These are phyloP conservation scores for Wickerhamiella occidentalis DNA, from an alignment of 805 yeast species.

Conservation along the genomic window DNA sequence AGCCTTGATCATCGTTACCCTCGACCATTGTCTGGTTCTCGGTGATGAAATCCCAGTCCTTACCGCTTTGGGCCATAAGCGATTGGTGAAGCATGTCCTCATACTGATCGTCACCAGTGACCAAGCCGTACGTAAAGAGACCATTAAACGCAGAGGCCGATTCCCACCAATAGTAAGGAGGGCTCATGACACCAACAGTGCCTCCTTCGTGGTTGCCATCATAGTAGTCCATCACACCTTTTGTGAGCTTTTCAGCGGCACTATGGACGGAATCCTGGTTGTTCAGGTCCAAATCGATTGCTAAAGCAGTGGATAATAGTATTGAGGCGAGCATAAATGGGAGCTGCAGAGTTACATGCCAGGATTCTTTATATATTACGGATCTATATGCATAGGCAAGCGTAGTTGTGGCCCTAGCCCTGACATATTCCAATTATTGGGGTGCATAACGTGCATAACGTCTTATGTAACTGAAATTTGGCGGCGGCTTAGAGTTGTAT, in stretches of 20 bases:
- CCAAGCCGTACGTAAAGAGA: conserved; percentile 64
- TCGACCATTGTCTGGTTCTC: conserved; percentile 66
- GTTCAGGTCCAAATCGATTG: conserved; percentile 17
- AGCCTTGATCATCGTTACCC: conserved; percentile 84
- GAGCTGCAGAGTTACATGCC: no score
- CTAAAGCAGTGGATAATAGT: conserved; percentile 2
- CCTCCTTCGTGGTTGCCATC: conserved; percentile 53
- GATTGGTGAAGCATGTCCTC: conserved; percentile 45
- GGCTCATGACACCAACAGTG: conserved; percentile 53
- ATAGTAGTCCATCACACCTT: conserved; percentile 70
- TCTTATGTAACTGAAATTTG: no score
- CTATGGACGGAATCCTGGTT: conserved; percentile 22
- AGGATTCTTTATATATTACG: no score
- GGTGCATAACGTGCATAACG: no score
- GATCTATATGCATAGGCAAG: no score
- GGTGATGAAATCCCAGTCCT: conserved; percentile 55
- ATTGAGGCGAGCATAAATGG: neutral
- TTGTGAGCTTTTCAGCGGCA: conserved; percentile 47
- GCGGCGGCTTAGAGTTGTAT: no score
- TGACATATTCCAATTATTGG: neutral
- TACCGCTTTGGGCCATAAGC: conserved; percentile 51
- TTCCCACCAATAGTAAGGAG: conserved; percentile 81
- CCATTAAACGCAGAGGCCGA: conserved; percentile 54
- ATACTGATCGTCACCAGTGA: conserved; percentile 55
- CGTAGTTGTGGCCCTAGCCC: neutral